Evolutionary conservation across 495 filamentous ascomycete species (phyloP).

Genomic region (Xylaria longipes): DNA sequence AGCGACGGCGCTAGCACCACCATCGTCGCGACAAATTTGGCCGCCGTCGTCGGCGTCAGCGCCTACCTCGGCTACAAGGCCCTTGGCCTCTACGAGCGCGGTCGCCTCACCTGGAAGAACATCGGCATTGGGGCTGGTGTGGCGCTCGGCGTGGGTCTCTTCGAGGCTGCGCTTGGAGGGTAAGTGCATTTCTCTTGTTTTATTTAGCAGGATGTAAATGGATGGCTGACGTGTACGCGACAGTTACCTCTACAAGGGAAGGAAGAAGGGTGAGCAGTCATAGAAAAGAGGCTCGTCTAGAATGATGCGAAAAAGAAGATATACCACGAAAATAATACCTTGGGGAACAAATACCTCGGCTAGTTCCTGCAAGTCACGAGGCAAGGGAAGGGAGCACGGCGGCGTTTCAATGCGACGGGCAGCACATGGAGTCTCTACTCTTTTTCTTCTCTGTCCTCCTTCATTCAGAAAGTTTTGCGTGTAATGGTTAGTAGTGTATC

Average conservation of each 20-base stretch:
- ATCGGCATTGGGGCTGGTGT: slow-evolving; percentile 68
- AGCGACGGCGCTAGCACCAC: slow-evolving; percentile 45
- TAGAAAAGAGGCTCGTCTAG: background rate
- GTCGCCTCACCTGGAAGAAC: slow-evolving; percentile 74
- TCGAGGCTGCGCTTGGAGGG: slow-evolving; percentile 51
- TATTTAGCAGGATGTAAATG: background rate
- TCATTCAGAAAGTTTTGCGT: background rate
- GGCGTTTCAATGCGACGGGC: slow-evolving; percentile 9
- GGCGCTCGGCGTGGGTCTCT: slow-evolving; percentile 45
- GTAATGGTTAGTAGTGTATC: background rate
- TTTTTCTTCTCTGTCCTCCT: background rate
- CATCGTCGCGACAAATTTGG: slow-evolving; percentile 46
- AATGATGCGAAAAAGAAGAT: background rate
- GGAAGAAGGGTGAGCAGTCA: slow-evolving; percentile 8
- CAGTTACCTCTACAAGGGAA: slow-evolving; percentile 20
- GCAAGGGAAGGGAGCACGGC: background rate
- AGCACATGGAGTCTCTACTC: slow-evolving; percentile 13
- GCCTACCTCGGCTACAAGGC: slow-evolving; percentile 54
- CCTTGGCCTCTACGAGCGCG: slow-evolving; percentile 61
- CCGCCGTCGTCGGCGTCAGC: slow-evolving; percentile 53
- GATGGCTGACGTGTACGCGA: background rate
- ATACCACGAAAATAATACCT: background rate
- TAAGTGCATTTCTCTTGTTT: slow-evolving; percentile 32
- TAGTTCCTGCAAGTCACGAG: background rate
- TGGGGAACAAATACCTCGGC: background rate